phyloP scores from a whole-genome alignment of 805 yeast genomes.

The Kuraishia floccosa region DNA sequence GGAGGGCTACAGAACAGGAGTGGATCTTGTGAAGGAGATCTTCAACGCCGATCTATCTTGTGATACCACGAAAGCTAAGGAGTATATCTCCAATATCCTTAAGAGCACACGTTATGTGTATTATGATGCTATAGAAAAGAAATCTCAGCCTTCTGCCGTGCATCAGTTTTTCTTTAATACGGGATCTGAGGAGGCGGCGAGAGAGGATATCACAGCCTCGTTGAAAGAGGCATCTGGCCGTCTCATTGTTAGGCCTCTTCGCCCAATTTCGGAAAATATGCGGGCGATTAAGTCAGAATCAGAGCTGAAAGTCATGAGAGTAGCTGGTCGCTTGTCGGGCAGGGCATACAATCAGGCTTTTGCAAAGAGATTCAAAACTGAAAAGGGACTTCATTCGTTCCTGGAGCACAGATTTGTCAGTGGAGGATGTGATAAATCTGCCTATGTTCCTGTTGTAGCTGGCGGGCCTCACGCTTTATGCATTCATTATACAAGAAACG shows the following conservation, averaged over 20 bases:
- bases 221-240: slow-evolving; percentile 19
- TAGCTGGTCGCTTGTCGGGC: slow-evolving; percentile 75
- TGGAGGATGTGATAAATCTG: slow-evolving; percentile 84
- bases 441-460: slow-evolving; percentile 95
- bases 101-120: slow-evolving; percentile 38
- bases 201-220: slow-evolving; percentile 13
- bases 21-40: slow-evolving; percentile 66
- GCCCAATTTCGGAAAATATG: slow-evolving; percentile 29
- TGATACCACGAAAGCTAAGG: slow-evolving; percentile 30
- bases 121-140: slow-evolving; percentile 29
- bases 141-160: slow-evolving; percentile 10
- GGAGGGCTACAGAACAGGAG: slow-evolving; percentile 93
- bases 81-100: slow-evolving; percentile 35
- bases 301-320: slow-evolving; percentile 71
- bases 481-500: slow-evolving; percentile 90
- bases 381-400: slow-evolving; percentile 68
- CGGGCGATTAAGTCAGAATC: slow-evolving; percentile 66
- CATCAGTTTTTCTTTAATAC: slow-evolving; percentile 2
- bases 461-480: slow-evolving; percentile 84
- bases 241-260: slow-evolving; percentile 31
- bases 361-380: slow-evolving; percentile 54
- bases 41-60: slow-evolving; percentile 81
- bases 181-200: background rate
- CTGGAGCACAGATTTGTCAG: slow-evolving; percentile 72
- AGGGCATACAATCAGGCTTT: slow-evolving; percentile 78